phyloP scores from a whole-genome alignment of 352 stramenopile species.

The Pythium chondricola region DNA sequence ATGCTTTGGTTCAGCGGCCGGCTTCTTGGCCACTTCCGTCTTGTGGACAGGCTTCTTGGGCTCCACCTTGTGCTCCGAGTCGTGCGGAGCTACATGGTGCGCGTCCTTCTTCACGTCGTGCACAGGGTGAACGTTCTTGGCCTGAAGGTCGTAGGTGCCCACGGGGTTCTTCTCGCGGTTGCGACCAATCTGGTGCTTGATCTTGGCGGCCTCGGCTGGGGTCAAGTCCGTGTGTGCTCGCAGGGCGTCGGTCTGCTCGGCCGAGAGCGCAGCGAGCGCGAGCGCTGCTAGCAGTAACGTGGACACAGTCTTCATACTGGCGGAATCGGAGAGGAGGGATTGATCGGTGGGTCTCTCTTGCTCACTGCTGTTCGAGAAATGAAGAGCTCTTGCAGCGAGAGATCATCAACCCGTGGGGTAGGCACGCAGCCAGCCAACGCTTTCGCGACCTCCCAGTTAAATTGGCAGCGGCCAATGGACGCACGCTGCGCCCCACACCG shows the following conservation, averaged over 20 bases:
- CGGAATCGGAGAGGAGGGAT: neutral
- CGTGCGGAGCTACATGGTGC: too few species aligned
- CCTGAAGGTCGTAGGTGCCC: neutral
- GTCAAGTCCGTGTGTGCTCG: neutral
- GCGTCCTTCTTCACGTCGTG: slow-evolving; percentile 2
- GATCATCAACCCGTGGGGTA: neutral
- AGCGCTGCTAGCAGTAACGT: slow-evolving; percentile 9
- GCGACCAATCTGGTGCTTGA: slow-evolving; percentile 1
- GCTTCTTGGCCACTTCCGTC: too few species aligned
- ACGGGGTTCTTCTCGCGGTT: neutral
- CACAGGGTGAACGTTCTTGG: neutral
- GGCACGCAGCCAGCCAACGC: neutral
- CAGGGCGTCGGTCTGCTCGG: neutral
- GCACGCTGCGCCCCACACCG: too few species aligned
- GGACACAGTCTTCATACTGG: slow-evolving; percentile 11
- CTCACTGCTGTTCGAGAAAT: too few species aligned
- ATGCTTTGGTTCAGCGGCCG: too few species aligned
- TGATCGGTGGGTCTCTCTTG: too few species aligned
- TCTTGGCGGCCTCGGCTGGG: neutral
- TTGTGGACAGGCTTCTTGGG: neutral
- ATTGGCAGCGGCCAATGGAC: neutral
- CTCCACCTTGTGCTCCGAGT: too few species aligned
- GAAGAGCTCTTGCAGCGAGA: too few species aligned
- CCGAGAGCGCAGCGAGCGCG: slow-evolving; percentile 7
- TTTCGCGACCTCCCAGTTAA: neutral